Base-by-base conservation (phyloP, 1,284 basidiomycete species). In the Sporisorium exsertum region DNA sequence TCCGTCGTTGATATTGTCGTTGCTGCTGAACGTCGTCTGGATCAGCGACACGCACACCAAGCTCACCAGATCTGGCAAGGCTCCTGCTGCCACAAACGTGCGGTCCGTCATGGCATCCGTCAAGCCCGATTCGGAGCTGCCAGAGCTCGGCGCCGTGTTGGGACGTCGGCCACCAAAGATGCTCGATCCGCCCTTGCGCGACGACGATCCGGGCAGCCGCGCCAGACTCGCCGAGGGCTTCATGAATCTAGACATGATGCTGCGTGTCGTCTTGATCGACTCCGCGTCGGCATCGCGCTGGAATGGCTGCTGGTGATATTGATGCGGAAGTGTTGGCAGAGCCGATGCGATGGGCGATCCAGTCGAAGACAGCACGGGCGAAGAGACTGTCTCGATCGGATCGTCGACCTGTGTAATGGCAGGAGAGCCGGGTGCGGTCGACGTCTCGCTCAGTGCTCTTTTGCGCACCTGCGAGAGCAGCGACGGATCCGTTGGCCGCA, bases 1-100 rank as follows among this genome's bases (percentile, higher is more conserved):
- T 40, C 67, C 58, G 24, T 82, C 81, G 50, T 81, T 81, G 58
- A 79, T 67, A 13, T 66, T 72, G 58, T 75, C 66, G 37, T 70
- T 74, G 58, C 69, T 77, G 74, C 77, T 77, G 67, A 77, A 81
- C 12, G 77, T 76, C 16, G 77, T 79, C 58, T 82, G 81, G n/a
- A 82, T 63, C 35, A 82, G 50, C 49, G 75, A 77, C 32, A 82
- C 64, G 55, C 80, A 76, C 42, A 82, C 76, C 59, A 82, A 52
- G 40, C 70, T 70, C 13, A 77, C 59, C 29, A 82, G 64, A 58
- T 81, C 75, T n/a, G 70, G 65, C 2, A 73, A 24, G 0, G 70
- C 72, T 13, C 69, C 72, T 8, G 57, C 59, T 1, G 65, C 49
- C 9, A 64, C 59, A 59, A 62, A 72, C 5, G 76, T 72, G 16